Evolutionary conservation across 257 asterid genomes (phyloP).

Genomic region (Solanum sitiens): DNA sequence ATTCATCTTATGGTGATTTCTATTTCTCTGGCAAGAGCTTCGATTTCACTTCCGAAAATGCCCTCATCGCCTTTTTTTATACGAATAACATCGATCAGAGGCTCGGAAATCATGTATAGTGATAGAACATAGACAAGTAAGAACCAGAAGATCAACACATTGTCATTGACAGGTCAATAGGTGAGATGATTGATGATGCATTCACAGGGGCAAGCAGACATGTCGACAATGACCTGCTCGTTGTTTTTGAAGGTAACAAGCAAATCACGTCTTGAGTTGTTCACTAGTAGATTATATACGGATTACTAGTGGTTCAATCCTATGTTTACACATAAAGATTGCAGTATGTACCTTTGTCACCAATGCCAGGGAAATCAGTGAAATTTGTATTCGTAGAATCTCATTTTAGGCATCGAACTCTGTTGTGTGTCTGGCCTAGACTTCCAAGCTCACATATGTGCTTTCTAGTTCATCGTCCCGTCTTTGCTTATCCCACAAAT

Average conservation of each 20-base stretch:
- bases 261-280: not conserved
- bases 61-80: not conserved
- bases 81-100: not conserved
- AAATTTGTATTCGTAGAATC: not conserved
- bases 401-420: not conserved
- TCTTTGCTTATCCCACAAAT: not conserved
- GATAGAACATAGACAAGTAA: not conserved
- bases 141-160: not conserved
- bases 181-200: not conserved
- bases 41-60: not conserved
- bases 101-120: not conserved
- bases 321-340: not conserved
- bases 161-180: not conserved
- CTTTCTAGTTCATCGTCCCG: not conserved
- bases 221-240: not conserved
- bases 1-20: not conserved
- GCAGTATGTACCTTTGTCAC: not conserved
- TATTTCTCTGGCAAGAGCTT: not conserved
- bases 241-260: not conserved
- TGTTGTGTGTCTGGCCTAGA: not conserved
- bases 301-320: not conserved
- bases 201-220: not conserved
- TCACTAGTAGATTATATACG: not conserved
- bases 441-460: not conserved
- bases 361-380: not conserved